These are phyloP conservation scores for Draba incana DNA, from an alignment of 345 rosid genomes.

Conservation along the genomic window DNA sequence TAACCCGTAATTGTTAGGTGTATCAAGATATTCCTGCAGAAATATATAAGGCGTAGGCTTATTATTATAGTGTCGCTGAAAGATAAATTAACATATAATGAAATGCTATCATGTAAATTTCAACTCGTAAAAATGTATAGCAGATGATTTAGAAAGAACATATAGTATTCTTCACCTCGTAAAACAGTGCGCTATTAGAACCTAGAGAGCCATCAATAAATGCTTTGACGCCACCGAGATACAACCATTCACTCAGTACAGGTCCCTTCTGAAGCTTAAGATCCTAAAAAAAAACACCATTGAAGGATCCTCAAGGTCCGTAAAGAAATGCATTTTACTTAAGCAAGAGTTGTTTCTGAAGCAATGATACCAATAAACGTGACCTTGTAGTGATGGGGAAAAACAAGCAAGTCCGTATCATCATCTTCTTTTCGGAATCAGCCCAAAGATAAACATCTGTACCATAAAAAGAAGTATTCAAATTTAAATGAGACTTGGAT, in stretches of 20 bases:
- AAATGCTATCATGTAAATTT: neutral
- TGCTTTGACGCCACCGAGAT: constrained; percentile 92
- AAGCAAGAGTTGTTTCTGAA: constrained; percentile 2
- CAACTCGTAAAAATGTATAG: neutral
- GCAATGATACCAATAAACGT: constrained; percentile 61
- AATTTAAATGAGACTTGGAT: neutral
- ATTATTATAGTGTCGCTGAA: neutral
- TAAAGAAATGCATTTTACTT: too few relatives aligned
- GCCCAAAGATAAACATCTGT: constrained; percentile 92
- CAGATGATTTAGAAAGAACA: neutral
- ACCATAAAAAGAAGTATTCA: constrained; percentile 21
- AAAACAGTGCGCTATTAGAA: constrained; percentile 84
- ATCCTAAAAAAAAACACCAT: constrained; percentile 44
- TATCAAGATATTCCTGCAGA: constrained; percentile 68
- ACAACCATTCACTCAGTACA: constrained; percentile 66
- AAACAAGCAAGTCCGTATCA: constrained; percentile 80
- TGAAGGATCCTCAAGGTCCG: too few relatives aligned
- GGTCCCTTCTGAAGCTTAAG: constrained; percentile 55
- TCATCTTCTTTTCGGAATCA: constrained; percentile 72
- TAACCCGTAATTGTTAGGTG: constrained; percentile 75
- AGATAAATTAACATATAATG: neutral
- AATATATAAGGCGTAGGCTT: neutral
- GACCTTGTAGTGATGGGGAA: constrained; percentile 81
- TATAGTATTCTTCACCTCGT: constrained; percentile 58
- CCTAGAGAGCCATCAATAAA: constrained; percentile 94